Conservation (phyloP, 192 early-diverging fungal species). For the Phlyctochytrium bullatum region DNA sequence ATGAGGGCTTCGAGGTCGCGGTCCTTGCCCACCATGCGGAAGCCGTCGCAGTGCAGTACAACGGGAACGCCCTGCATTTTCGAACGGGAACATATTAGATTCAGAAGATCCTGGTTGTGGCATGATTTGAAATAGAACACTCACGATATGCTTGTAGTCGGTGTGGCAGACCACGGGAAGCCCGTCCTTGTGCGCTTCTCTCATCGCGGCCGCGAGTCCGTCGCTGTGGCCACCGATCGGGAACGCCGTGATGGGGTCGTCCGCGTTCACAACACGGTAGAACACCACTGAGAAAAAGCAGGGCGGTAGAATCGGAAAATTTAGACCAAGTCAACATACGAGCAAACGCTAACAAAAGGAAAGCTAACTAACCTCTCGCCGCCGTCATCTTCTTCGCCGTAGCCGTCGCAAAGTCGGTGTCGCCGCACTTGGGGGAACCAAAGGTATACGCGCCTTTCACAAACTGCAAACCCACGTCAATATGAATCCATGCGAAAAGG, state of each 20-base stretch:
- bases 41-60: conserved; percentile 19
- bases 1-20: conserved; percentile 20
- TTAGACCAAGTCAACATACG: background rate
- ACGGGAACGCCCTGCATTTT: conserved; percentile 27
- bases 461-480: conserved; percentile 6
- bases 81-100: background rate
- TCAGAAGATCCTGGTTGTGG: background rate
- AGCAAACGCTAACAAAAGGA: background rate
- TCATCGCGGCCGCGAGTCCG: background rate
- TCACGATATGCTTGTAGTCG: conserved; percentile 24
- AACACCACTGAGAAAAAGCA: conserved; percentile 15
- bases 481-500: background rate
- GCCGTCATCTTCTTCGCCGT: conserved; percentile 9
- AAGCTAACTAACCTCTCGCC: conserved; percentile 4
- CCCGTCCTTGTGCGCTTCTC: background rate
- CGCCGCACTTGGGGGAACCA: conserved; percentile 29
- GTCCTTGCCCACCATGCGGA: conserved; percentile 4
- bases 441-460: conserved; percentile 28
- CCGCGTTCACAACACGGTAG: conserved; percentile 27
- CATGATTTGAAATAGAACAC: background rate
- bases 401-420: conserved; percentile 19
- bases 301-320: background rate
- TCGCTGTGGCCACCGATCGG: conserved; percentile 14
- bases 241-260: conserved; percentile 20
- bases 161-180: background rate